Percentiles rank a stretch among this genome's conserved stretches.
These are phyloP conservation scores for Sphaerobolus stellatus DNA, from an alignment of 1,284 basidiomycete genomes.

Conservation along the genomic window DNA sequence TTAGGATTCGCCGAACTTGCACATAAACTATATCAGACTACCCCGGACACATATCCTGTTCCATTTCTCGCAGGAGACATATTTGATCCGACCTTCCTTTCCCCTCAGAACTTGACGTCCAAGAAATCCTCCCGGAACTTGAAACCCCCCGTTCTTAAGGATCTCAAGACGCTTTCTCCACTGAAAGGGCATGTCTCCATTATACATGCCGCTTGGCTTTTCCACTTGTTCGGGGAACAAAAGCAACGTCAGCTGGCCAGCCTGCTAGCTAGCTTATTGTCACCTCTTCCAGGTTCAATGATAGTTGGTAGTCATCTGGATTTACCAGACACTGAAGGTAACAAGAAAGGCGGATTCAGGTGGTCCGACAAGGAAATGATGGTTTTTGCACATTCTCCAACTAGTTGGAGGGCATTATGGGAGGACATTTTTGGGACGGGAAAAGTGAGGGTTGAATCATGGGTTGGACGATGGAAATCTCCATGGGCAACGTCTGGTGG, in stretches of 20 bases:
- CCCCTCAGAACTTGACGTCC: too few relatives aligned
- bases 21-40: conserved; percentile 33
- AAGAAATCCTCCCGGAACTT: too few relatives aligned
- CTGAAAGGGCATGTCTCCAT: conserved; percentile 31
- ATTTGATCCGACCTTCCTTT: conserved; percentile 28
- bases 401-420: conserved; percentile 14
- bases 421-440: too few relatives aligned
- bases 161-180: conserved; percentile 35
- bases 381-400: conserved; percentile 3
- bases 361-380: too few relatives aligned
- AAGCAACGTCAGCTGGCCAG: conserved; percentile 31
- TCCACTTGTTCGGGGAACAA: conserved; percentile 39
- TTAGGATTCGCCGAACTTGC: conserved; percentile 30
- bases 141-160: too few relatives aligned
- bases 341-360: too few relatives aligned
- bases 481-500: too few relatives aligned
- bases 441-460: too few relatives aligned
- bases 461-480: too few relatives aligned
- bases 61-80: conserved; percentile 34
- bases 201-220: conserved; percentile 34
- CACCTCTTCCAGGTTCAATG: conserved; percentile 29
- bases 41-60: conserved; percentile 29
- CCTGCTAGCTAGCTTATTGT: conserved; percentile 33
- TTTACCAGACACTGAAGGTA: conserved; percentile 14
- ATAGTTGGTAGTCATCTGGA: conserved; percentile 33